These are phyloP conservation scores for Phytophthora lateralis DNA, from an alignment of 352 stramenopile species.

Conservation along the genomic window DNA sequence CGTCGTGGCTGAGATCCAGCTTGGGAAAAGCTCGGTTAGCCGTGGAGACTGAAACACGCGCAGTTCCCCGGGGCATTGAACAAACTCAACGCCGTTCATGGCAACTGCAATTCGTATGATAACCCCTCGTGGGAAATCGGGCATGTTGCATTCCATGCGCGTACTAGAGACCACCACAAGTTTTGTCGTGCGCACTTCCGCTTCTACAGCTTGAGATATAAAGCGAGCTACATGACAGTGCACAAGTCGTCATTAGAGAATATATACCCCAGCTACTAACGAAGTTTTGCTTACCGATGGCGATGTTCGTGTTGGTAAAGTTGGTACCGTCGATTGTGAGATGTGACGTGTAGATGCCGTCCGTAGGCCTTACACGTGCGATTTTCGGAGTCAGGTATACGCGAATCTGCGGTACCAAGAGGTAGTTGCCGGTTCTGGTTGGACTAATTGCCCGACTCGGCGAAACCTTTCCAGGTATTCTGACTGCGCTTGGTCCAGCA, in stretches of 20 bases:
- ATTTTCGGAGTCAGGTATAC: constrained; percentile 61
- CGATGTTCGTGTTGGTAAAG: constrained; percentile 59
- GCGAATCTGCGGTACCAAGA: constrained; percentile 41
- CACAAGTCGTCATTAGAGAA: constrained; percentile 4
- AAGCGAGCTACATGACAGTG: constrained; percentile 40
- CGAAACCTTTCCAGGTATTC: background rate
- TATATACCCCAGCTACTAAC: constrained; percentile 3
- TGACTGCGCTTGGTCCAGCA: background rate
- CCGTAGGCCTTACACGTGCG: constrained; percentile 42
- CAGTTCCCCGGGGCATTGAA: constrained; percentile 51
- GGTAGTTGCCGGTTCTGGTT: constrained; percentile 7
- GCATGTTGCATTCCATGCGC: constrained; percentile 60
- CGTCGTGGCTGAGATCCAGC: constrained; percentile 52
- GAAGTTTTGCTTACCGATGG: constrained; percentile 42
- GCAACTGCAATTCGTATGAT: constrained; percentile 55
- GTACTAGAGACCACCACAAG: constrained; percentile 49
- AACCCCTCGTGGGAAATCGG: constrained; percentile 61
- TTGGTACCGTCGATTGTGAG: constrained; percentile 57
- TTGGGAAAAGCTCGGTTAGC: constrained; percentile 55
- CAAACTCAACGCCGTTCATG: constrained; percentile 75
- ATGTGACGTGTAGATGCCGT: constrained; percentile 68
- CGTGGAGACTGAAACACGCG: constrained; percentile 66
- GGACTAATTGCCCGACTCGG: constrained; percentile 1
- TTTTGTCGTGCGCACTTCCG: constrained; percentile 39
- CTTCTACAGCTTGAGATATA: constrained; percentile 36